A percentile compares a stretch with the other conserved stretches of the same genome.
Evolutionary conservation across 2,329 filamentous ascomycete genomes (phyloP).

Genomic region (Verticillium albo-atrum): DNA sequence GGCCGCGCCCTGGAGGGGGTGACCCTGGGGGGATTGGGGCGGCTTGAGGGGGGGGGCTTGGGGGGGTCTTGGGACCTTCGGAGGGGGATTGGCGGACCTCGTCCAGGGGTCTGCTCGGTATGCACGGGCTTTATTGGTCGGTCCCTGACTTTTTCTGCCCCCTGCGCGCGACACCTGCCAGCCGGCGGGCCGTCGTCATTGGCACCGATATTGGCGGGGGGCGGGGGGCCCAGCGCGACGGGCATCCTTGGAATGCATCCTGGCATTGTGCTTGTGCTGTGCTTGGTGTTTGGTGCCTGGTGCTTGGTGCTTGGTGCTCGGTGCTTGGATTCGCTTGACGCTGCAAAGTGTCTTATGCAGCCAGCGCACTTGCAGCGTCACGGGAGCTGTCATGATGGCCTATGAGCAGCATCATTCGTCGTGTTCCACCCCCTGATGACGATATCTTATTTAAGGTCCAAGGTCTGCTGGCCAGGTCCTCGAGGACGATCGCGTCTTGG

Average conservation of each 20-base stretch:
- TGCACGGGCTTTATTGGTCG: background rate
- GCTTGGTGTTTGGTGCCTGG: background rate
- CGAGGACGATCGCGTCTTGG: background rate
- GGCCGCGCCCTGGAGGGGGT: background rate
- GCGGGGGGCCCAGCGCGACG: slow-evolving; percentile 3
- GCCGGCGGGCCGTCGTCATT: background rate
- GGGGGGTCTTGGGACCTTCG: background rate
- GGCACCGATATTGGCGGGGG: background rate
- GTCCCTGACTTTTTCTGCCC: background rate
- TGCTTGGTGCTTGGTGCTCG: background rate
- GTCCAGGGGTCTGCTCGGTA: background rate
- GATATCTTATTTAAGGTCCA: background rate
- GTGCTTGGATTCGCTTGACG: background rate
- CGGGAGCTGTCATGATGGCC: background rate
- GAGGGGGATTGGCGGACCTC: background rate
- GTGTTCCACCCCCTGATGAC: background rate
- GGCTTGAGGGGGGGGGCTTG: background rate
- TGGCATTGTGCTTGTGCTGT: background rate
- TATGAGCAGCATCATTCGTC: background rate
- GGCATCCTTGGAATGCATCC: background rate
- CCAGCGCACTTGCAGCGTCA: background rate
- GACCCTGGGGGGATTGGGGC: background rate
- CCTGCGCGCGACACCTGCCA: background rate
- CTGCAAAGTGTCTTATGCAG: background rate
- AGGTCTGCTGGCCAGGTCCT: background rate